phyloP scores from a whole-genome alignment of 2,329 filamentous ascomycete species.

The Davidsoniella australis region DNA sequence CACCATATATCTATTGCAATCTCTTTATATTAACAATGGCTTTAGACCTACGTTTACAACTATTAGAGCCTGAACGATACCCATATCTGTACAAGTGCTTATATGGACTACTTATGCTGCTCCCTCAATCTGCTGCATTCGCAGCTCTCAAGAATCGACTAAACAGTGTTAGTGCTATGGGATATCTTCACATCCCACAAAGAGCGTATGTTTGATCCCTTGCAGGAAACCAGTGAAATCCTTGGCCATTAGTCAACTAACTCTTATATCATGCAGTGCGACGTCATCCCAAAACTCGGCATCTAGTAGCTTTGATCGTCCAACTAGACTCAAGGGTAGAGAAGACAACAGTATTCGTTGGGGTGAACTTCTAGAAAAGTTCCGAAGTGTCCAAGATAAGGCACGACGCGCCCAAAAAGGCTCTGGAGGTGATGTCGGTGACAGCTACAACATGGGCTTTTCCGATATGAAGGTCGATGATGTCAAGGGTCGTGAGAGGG shows the following conservation, averaged over 20 bases:
- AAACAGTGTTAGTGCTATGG: conserved; percentile 93
- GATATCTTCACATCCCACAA: conserved; percentile 71
- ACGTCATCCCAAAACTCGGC: conserved; percentile 33
- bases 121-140: conserved; percentile 96
- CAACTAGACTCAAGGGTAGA: conserved; percentile 62
- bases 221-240: not conserved
- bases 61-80: conserved; percentile 87
- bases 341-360: conserved; percentile 79
- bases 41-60: conserved; percentile 75
- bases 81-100: conserved; percentile 95
- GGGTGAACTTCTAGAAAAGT: conserved; percentile 87
- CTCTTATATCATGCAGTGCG: conserved; percentile 13
- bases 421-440: conserved; percentile 34
- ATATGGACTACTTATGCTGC: conserved; percentile 89
- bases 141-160: conserved; percentile 90
- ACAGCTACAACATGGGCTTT: conserved; percentile 27
- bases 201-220: conserved; percentile 45
- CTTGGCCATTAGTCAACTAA: not conserved
- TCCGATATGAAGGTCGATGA: conserved; percentile 27
- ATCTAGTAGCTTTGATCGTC: conserved; percentile 53
- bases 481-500: conserved; percentile 22
- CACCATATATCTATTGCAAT: not conserved
- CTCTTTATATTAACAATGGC: not conserved
- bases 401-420: conserved; percentile 54
- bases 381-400: conserved; percentile 76